These are phyloP conservation scores for Microbotryum silenes-acaulis DNA, from an alignment of 1,284 basidiomycete species.

Conservation along the genomic window DNA sequence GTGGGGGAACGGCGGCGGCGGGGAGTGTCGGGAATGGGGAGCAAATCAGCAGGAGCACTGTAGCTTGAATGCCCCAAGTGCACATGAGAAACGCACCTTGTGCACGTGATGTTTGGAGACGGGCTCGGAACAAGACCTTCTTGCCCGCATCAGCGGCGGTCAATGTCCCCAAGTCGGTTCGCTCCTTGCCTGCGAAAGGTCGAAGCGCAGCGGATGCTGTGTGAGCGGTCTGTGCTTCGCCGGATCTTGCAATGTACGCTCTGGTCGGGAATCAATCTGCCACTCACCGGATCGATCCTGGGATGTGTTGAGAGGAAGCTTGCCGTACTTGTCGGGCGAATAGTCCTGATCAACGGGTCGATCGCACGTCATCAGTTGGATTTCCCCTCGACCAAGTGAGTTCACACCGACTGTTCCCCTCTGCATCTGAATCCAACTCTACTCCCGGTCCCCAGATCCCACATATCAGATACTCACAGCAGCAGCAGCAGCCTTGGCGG, in stretches of 20 bases:
- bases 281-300: slow-evolving; percentile 51
- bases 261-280: background rate
- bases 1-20: background rate
- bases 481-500: slow-evolving; percentile 64
- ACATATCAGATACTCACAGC: slow-evolving; percentile 47
- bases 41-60: background rate
- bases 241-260: no score
- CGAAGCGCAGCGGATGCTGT: no score
- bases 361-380: no score
- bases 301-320: slow-evolving; percentile 85
- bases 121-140: slow-evolving; percentile 74
- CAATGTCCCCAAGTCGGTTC: slow-evolving; percentile 59
- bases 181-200: slow-evolving; percentile 33
- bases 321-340: slow-evolving; percentile 79
- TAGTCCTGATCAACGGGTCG: slow-evolving; percentile 55
- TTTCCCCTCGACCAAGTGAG: no score
- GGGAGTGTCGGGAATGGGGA: background rate
- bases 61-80: background rate
- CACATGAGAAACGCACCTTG: slow-evolving; percentile 53
- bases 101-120: slow-evolving; percentile 83
- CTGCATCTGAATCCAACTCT: slow-evolving; percentile 3
- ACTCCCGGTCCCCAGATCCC: slow-evolving; percentile 1
- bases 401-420: background rate
- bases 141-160: slow-evolving; percentile 64
- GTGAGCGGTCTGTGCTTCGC: no score